Evolutionary conservation across 345 rosid species (phyloP), one percentile per base, ranked within the genome.

Genomic region (Balakata baccata): DNA sequence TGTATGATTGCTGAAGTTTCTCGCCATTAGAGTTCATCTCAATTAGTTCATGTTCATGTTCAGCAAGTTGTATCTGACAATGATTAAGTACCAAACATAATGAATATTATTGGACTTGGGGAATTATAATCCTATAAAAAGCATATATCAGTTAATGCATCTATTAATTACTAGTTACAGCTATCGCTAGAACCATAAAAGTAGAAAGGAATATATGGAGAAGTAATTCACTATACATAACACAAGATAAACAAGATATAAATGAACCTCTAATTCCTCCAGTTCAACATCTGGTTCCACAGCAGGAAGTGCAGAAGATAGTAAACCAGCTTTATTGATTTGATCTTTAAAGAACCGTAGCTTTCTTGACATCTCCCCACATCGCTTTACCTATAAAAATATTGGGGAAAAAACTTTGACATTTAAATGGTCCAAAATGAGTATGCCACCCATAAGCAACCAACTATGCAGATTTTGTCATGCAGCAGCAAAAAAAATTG

Each of bases 331-430:
- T 84, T 94, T 94, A 64, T 72, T 84, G 53, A 89, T 89, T 88
- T 94, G 98, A 75, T 94, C 98, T 84, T 87, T 94, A 71, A 94
- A 80, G 84, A 90, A 92, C 18, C 91, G 86, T 25, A 94, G 84
- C 82, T 92, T 94, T 77, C 98, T 90, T 34, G 97, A 94, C 98
- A 92, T 94, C 81, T 94, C 98, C 68, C 91, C 98, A 39, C 98
- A 94, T 64, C 98, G 86, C 79, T 94, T 94, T 60, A 94, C 97
- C 99, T 94, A 79, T 77, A 78, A 29, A 29, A 29, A 1, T 29
- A 77, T 63, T 63, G 38, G 3, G 47, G 41, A 67, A 51, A 23
- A 68, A 3, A 71, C 74, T 81, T 72, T 18, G 71, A 49, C 68
- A 82, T 78, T 76, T 74, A 17, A 75, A 71, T 39, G 34, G 74